Evolutionary conservation across 805 yeast species (phyloP), one percentile per base, ranked within the genome.

Genomic region (Candida fluviatilis): DNA sequence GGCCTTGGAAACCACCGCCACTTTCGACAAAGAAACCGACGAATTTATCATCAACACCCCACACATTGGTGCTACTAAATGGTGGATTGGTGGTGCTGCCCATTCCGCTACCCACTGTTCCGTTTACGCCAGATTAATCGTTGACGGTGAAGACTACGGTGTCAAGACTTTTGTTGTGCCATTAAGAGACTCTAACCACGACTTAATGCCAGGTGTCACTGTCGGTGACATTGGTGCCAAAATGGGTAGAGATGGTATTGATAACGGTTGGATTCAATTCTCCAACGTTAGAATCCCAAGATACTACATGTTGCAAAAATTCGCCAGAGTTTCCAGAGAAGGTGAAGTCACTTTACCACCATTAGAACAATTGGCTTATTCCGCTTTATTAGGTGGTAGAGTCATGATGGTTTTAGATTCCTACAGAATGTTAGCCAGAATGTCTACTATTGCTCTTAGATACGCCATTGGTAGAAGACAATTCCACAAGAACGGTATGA

Each of bases 31-130:
- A 14, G 64, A 62, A 13, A 73, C 72, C 19, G 86, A 87, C 51
- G 79, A 80, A 46, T 85, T 90, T 55, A 57, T 75, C 39, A 79
- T 90, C 52, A 76, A 86, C 57, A 90, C 97, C 10, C 97, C 97
- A 1, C 85, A 89, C 55, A 60, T 85, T 39, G 90, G 95, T 26
- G 96, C 97, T 31, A 89, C 96, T 18, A 90, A 90, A 60, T 90
- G 97, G 96, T 90, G 97, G 97, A 90, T 90, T 53, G 97, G 97
- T 34, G 97, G 97, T 51, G 96, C 96, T 30, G 96, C 96, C 8
- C 95, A 87, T 61, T 82, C 95, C 15, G 87, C 96, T 4, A 87
- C 90, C 19, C 96, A 90, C 64, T 71, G 87, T 17, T 78, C 82
- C n/a, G 84, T 79, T 18, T 90, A 81, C 59, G 96, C 96, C 4